phyloP scores from a whole-genome alignment of 169 alveolate species.

The Cryptosporidium canis region DNA sequence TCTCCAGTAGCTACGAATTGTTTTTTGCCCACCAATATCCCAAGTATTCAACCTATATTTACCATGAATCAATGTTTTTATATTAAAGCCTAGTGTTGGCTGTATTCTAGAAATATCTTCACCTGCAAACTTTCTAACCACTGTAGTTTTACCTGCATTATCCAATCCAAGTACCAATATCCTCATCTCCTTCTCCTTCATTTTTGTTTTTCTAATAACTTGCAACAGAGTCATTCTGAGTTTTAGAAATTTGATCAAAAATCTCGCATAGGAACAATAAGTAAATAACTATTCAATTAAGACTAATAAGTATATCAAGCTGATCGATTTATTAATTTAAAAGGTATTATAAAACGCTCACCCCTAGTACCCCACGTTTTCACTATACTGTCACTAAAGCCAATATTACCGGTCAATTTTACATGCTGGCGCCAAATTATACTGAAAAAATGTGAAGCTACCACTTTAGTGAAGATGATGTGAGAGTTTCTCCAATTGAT shows the following conservation, averaged over 20 bases:
- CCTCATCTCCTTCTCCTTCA: conserved; percentile 92
- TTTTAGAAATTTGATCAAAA: background rate
- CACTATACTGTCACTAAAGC: conserved; percentile 1
- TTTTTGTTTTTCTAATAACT: conserved; percentile 91
- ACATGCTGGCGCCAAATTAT: conserved; percentile 7
- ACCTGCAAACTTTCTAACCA: conserved; percentile 91
- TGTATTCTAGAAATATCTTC: conserved; percentile 90
- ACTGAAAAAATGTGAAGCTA: background rate
- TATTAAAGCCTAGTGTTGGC: conserved; percentile 95
- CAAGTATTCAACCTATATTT: conserved; percentile 92
- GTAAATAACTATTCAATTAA: background rate
- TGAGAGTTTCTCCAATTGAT: background rate
- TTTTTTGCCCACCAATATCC: conserved; percentile 99
- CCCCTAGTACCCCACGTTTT: background rate
- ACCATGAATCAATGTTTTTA: conserved; percentile 48
- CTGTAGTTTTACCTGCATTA: conserved; percentile 97
- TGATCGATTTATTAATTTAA: background rate
- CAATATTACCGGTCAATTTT: conserved; percentile 26
- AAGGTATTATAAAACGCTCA: background rate
- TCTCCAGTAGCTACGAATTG: conserved; percentile 98
- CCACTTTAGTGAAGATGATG: conserved; percentile 53
- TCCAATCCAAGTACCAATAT: conserved; percentile 95
- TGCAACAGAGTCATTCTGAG: conserved; percentile 90
- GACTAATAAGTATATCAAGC: background rate
- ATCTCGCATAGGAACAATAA: background rate